Evolutionary conservation across 2,329 filamentous ascomycete species (phyloP).

Genomic region (Penicillium sp.): DNA sequence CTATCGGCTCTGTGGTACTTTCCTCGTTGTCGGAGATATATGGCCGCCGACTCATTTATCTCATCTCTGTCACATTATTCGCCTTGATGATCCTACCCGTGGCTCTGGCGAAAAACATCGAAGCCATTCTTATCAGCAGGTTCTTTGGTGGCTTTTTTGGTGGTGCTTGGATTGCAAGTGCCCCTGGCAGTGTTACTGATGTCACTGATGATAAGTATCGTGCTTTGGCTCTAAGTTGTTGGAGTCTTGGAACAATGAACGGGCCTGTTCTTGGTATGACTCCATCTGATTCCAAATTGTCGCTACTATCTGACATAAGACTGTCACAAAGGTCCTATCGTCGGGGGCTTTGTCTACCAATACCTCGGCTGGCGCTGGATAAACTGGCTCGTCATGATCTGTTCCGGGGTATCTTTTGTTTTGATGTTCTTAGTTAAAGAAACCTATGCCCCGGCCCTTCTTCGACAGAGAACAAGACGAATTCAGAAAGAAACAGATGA

Average conservation of each 20-base stretch:
- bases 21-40: slow-evolving; percentile 57
- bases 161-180: slow-evolving; percentile 72
- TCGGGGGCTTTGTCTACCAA: slow-evolving; percentile 46
- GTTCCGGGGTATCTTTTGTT: slow-evolving; percentile 60
- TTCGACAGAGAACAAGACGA: slow-evolving; percentile 61
- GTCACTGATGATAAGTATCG: slow-evolving; percentile 71
- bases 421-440: slow-evolving; percentile 62
- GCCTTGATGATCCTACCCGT: slow-evolving; percentile 66
- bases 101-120: slow-evolving; percentile 52
- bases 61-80: slow-evolving; percentile 61
- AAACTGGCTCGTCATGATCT: slow-evolving; percentile 73
- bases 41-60: slow-evolving; percentile 54
- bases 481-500: slow-evolving; percentile 64
- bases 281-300: slow-evolving; percentile 9
- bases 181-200: slow-evolving; percentile 74
- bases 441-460: slow-evolving; percentile 68
- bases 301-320: neutral
- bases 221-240: slow-evolving; percentile 75
- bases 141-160: slow-evolving; percentile 54
- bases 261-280: slow-evolving; percentile 48
- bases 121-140: slow-evolving; percentile 15
- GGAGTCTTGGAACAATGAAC: slow-evolving; percentile 75
- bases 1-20: slow-evolving; percentile 63
- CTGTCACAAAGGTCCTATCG: slow-evolving; percentile 16
- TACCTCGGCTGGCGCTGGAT: slow-evolving; percentile 76